Conservation (phyloP, 495 filamentous ascomycete genomes). For the Hyaloscypha bicolor region DNA sequence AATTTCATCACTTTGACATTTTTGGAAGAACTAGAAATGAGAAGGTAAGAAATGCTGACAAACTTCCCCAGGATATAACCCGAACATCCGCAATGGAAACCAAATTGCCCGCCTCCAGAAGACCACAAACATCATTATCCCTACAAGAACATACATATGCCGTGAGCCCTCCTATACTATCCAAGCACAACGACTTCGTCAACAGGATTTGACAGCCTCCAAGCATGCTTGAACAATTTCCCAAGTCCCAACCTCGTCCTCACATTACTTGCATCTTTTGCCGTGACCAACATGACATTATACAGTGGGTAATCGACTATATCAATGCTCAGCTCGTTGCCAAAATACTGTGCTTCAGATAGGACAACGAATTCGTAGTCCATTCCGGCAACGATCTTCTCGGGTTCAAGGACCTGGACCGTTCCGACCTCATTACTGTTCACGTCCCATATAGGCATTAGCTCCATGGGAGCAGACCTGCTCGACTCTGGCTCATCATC, state of each 20-base stretch:
- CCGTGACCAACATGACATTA: conserved; percentile 1
- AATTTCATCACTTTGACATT: too few relatives aligned
- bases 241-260: background rate
- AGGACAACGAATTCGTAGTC: background rate
- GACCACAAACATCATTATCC: background rate
- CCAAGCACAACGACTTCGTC: background rate
- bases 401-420: background rate
- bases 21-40: too few relatives aligned
- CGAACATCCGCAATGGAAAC: too few relatives aligned
- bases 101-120: too few relatives aligned
- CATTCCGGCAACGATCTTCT: background rate
- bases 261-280: background rate
- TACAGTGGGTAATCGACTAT: background rate
- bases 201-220: background rate
- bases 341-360: background rate
- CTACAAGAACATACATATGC: background rate
- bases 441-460: background rate
- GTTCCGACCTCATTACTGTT: background rate
- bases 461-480: background rate
- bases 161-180: background rate
- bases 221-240: background rate
- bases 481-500: background rate
- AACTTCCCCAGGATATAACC: too few relatives aligned
- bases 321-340: background rate
- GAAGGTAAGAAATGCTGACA: too few relatives aligned